Evolutionary conservation across 1,284 basidiomycete species (phyloP).

Genomic region (Melampsora medusae): DNA sequence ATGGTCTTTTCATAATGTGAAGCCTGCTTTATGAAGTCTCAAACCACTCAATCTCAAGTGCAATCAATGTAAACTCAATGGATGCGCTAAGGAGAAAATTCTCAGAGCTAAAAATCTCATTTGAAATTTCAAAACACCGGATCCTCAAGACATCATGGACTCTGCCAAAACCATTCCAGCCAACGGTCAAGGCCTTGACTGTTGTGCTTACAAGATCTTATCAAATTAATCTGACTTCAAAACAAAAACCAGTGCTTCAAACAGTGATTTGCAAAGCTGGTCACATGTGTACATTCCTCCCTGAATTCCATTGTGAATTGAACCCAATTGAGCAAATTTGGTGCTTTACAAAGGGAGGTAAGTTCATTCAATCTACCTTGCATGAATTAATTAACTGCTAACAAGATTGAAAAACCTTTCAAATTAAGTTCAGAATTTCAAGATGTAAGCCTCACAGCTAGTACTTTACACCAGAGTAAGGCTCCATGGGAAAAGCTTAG

Average conservation of each 20-base stretch:
- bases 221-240: conserved; percentile 21
- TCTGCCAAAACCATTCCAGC: background rate
- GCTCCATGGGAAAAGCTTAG: background rate
- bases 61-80: background rate
- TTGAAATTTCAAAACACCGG: background rate
- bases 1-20: background rate
- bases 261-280: background rate
- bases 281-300: background rate
- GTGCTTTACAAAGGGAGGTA: background rate
- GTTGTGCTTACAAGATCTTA: conserved; percentile 20
- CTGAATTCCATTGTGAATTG: background rate
- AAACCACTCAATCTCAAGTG: background rate
- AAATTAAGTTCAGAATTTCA: background rate
- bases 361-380: background rate
- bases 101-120: background rate
- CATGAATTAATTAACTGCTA: background rate
- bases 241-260: background rate
- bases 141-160: conserved; percentile 7
- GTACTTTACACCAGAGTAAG: background rate
- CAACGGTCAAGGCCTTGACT: background rate
- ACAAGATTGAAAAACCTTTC: background rate
- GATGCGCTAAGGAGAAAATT: background rate
- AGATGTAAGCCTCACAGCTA: background rate
- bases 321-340: background rate
- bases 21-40: background rate